phyloP scores from a whole-genome alignment of 106 monocot genomes.

The Xerophyta viscosa region DNA sequence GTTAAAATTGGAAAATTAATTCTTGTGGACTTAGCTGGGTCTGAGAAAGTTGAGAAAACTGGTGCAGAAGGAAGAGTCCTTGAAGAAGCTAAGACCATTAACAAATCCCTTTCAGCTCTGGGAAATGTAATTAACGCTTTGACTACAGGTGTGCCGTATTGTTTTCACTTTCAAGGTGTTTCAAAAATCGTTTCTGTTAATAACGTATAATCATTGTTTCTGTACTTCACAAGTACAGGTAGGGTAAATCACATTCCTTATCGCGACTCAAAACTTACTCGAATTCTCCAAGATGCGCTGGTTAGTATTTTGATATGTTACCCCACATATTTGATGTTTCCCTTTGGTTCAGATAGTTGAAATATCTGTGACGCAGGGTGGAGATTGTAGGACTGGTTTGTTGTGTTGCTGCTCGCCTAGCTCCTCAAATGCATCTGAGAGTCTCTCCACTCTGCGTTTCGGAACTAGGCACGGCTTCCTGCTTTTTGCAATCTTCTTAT shows the following conservation, averaged over 20 bases:
- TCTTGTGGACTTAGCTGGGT: conserved; percentile 87
- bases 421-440: conserved; percentile 55
- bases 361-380: conserved; percentile 54
- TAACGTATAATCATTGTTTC: too few relatives aligned
- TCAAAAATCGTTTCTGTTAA: too few relatives aligned
- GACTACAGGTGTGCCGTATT: conserved; percentile 37
- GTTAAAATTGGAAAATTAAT: conserved; percentile 63
- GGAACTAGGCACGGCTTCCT: conserved; percentile 58
- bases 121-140: conserved; percentile 88
- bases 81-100: conserved; percentile 83
- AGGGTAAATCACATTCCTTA: conserved; percentile 69
- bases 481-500: neutral
- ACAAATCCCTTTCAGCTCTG: conserved; percentile 82
- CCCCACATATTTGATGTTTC: neutral
- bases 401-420: conserved; percentile 89
- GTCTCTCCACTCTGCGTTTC: conserved; percentile 77
- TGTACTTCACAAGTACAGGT: conserved; percentile 26
- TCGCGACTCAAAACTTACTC: conserved; percentile 81
- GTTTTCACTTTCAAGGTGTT: too few relatives aligned
- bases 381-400: conserved; percentile 61
- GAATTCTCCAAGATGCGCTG: conserved; percentile 84
- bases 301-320: conserved; percentile 16
- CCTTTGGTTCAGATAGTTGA: too few relatives aligned
- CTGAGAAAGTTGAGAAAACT: conserved; percentile 88
- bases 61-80: conserved; percentile 77